A percentile compares a stretch with the other conserved stretches of the same genome.
These are phyloP conservation scores for Aspergillus spinulosporus DNA, from an alignment of 2,329 filamentous ascomycete genomes.

Conservation along the genomic window DNA sequence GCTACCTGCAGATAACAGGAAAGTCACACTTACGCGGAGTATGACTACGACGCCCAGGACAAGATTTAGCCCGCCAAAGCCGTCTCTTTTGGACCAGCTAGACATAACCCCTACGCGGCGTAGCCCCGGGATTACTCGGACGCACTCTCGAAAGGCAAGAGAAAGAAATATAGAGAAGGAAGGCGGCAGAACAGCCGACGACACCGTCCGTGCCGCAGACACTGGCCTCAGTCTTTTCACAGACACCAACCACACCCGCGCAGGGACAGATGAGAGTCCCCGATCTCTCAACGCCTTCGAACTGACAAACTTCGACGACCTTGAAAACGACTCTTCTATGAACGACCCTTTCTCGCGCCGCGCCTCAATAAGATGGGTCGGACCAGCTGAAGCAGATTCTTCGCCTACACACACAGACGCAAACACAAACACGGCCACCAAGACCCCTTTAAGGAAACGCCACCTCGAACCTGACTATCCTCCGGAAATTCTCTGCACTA, in stretches of 20 bases:
- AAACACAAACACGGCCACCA: neutral
- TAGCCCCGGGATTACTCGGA: slow-evolving; percentile 28
- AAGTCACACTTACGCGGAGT: slow-evolving; percentile 37
- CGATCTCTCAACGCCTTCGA: slow-evolving; percentile 35
- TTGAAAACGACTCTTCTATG: slow-evolving; percentile 32
- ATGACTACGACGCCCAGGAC: slow-evolving; percentile 39
- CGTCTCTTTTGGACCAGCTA: slow-evolving; percentile 40
- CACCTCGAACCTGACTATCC: slow-evolving; percentile 51
- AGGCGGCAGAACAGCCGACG: slow-evolving; percentile 20
- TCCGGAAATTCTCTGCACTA: slow-evolving; percentile 44
- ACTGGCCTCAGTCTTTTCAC: slow-evolving; percentile 29
- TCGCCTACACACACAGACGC: slow-evolving; percentile 14
- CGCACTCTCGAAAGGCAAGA: slow-evolving; percentile 25
- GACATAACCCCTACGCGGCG: slow-evolving; percentile 40
- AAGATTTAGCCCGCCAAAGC: slow-evolving; percentile 43
- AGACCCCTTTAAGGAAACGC: slow-evolving; percentile 27
- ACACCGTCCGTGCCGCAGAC: slow-evolving; percentile 17
- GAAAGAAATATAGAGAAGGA: slow-evolving; percentile 1
- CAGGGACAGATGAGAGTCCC: slow-evolving; percentile 25
- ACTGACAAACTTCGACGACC: slow-evolving; percentile 33
- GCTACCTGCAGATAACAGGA: slow-evolving; percentile 29
- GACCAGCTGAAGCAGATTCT: slow-evolving; percentile 19
- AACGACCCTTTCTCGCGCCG: slow-evolving; percentile 35
- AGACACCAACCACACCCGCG: slow-evolving; percentile 22
- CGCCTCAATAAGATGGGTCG: slow-evolving; percentile 29